Conservation (phyloP, 495 filamentous ascomycete genomes). For the Talaromyces borbonicus region DNA sequence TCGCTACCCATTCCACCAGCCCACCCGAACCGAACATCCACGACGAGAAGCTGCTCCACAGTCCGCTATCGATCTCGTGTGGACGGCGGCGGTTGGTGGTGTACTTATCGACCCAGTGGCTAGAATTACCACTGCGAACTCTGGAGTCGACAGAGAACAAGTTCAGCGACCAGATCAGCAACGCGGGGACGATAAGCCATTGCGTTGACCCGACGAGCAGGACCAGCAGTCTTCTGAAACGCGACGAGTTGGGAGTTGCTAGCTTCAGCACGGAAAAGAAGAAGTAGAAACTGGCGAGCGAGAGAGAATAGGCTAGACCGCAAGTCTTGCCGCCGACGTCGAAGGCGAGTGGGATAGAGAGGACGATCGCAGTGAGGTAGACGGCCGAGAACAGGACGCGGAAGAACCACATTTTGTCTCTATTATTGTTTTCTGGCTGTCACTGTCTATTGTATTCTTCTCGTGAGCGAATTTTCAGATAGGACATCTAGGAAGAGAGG, state of each 20-base stretch:
- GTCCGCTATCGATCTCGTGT: constrained; percentile 50
- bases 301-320: constrained; percentile 83
- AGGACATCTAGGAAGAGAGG: no score
- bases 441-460: no score
- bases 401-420: constrained; percentile 55
- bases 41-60: constrained; percentile 60
- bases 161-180: constrained; percentile 90
- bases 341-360: constrained; percentile 90
- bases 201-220: constrained; percentile 61
- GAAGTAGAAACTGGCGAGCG: constrained; percentile 81
- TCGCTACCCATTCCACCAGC: constrained; percentile 61
- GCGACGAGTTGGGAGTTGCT: constrained; percentile 67
- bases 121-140: constrained; percentile 38
- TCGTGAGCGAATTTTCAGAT: no score
- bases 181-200: constrained; percentile 69
- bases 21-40: constrained; percentile 81
- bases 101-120: constrained; percentile 62
- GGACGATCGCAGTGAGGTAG: constrained; percentile 80
- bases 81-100: constrained; percentile 64
- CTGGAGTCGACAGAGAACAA: constrained; percentile 76
- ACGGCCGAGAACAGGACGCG: constrained; percentile 60
- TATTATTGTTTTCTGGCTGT: neutral
- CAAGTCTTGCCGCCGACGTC: constrained; percentile 93
- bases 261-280: constrained; percentile 73
- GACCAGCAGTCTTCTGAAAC: constrained; percentile 58